A percentile compares a stretch with the other conserved stretches of the same genome.
Evolutionary conservation across 2,329 filamentous ascomycete species (phyloP).

Genomic region (Bipolaris cookei): DNA sequence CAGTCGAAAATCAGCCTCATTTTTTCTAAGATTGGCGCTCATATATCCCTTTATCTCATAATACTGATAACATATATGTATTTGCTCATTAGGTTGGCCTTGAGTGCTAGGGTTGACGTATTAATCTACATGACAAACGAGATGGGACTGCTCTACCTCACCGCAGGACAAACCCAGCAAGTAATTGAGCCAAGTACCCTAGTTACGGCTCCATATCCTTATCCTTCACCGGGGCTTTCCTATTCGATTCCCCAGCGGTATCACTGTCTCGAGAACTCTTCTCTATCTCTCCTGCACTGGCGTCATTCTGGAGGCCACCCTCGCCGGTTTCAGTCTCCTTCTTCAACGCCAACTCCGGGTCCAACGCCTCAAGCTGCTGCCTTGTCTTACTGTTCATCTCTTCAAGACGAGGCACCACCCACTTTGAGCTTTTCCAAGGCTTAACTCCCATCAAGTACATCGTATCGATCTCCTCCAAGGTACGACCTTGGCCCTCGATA

Average conservation of each 20-base stretch:
- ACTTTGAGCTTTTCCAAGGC: conserved; percentile 67
- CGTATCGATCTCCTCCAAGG: conserved; percentile 77
- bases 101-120: neutral
- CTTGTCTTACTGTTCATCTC: conserved; percentile 35
- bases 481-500: conserved; percentile 73
- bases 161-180: neutral
- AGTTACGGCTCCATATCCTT: conserved; percentile 6
- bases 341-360: conserved; percentile 27
- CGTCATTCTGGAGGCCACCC: neutral
- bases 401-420: conserved; percentile 44
- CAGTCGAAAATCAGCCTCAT: too few relatives aligned
- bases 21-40: too few relatives aligned
- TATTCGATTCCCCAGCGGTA: conserved; percentile 5
- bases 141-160: conserved; percentile 1
- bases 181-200: neutral
- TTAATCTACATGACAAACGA: neutral
- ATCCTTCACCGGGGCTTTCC: conserved; percentile 16
- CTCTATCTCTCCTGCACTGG: conserved; percentile 9
- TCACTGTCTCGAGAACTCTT: conserved; percentile 2
- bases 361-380: conserved; percentile 29
- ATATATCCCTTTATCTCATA: neutral
- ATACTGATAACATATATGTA: neutral
- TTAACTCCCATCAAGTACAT: conserved; percentile 70
- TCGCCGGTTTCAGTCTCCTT: conserved; percentile 6
- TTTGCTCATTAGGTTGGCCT: neutral